These are phyloP conservation scores for Isabelozyma gotoi DNA, from an alignment of 805 yeast genomes.

Conservation along the genomic window DNA sequence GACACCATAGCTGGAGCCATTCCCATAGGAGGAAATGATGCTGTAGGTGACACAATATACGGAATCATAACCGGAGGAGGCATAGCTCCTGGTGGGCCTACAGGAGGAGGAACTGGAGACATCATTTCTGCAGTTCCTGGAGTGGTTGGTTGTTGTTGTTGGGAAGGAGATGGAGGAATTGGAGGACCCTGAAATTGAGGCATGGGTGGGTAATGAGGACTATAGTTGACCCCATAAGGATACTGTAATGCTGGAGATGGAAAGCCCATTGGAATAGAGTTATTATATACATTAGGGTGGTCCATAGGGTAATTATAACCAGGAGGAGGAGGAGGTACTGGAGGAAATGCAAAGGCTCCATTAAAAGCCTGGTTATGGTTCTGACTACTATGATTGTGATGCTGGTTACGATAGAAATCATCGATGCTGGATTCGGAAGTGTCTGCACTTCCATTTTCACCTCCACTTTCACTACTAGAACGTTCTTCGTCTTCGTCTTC, in stretches of 20 bases:
- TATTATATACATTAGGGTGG: not conserved
- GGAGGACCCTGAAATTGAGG: not conserved
- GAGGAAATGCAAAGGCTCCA: constrained; percentile 2
- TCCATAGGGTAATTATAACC: not conserved
- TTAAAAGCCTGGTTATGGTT: not conserved
- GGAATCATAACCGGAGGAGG: not conserved
- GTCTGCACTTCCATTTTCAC: constrained; percentile 4
- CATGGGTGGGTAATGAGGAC: not conserved
- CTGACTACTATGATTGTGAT: not conserved
- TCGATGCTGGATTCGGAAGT: constrained; percentile 1
- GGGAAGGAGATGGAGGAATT: not conserved
- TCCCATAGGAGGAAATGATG: not conserved
- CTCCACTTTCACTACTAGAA: constrained; percentile 2
- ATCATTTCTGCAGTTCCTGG: no score
- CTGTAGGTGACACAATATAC: not conserved
- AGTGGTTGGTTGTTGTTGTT: not conserved
- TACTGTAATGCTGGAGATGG: not conserved
- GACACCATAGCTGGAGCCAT: constrained; percentile 2
- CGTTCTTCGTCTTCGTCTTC: constrained; percentile 4
- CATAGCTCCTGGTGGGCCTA: no score
- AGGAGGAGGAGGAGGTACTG: constrained; percentile 1
- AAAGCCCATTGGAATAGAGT: not conserved
- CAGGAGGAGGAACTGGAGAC: no score
- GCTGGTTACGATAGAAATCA: not conserved
- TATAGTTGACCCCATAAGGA: not conserved